These are phyloP conservation scores for Cyberlindnera japonica DNA, from an alignment of 805 yeast genomes.

Conservation along the genomic window DNA sequence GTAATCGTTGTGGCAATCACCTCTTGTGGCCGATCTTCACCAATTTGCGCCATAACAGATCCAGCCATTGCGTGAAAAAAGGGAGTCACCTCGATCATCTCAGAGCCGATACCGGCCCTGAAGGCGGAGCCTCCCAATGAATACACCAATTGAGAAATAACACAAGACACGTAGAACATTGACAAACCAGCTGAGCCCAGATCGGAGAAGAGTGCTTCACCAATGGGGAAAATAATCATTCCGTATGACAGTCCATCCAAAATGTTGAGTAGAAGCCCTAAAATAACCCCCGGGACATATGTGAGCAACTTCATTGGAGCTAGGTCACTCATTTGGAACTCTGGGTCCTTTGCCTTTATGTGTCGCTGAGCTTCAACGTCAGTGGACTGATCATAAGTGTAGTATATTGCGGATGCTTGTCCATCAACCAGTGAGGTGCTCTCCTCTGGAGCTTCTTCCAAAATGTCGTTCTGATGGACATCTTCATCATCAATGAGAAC, in stretches of 20 bases:
- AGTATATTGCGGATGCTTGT: slow-evolving; percentile 10
- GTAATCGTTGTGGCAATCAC: slow-evolving; percentile 83
- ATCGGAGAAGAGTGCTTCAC: slow-evolving; percentile 69
- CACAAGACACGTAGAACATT: slow-evolving; percentile 89
- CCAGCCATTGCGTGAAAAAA: slow-evolving; percentile 95
- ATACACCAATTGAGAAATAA: slow-evolving; percentile 84
- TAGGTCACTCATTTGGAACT: slow-evolving; percentile 15
- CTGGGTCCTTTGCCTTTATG: slow-evolving; percentile 2
- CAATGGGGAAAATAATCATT: slow-evolving; percentile 93
- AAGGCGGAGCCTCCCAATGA: slow-evolving; percentile 91
- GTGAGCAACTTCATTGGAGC: slow-evolving; percentile 15
- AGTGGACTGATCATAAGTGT: slow-evolving; percentile 7
- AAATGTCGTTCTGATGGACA: not conserved
- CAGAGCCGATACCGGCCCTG: slow-evolving; percentile 90
- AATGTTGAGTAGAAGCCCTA: slow-evolving; percentile 82
- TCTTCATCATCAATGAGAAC: slow-evolving; percentile 2
- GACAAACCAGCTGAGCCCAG: slow-evolving; percentile 89
- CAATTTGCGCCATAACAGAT: slow-evolving; percentile 55
- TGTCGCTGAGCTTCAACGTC: slow-evolving; percentile 10
- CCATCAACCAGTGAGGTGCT: slow-evolving; percentile 10
- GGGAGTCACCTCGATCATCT: slow-evolving; percentile 99
- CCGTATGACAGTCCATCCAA: slow-evolving; percentile 95
- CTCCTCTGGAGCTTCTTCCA: slow-evolving; percentile 2
- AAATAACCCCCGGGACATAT: slow-evolving; percentile 69
- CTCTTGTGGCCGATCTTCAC: slow-evolving; percentile 44